Base-by-base conservation (phyloP, 2,329 filamentous ascomycete species). In the Nemania serpens region DNA sequence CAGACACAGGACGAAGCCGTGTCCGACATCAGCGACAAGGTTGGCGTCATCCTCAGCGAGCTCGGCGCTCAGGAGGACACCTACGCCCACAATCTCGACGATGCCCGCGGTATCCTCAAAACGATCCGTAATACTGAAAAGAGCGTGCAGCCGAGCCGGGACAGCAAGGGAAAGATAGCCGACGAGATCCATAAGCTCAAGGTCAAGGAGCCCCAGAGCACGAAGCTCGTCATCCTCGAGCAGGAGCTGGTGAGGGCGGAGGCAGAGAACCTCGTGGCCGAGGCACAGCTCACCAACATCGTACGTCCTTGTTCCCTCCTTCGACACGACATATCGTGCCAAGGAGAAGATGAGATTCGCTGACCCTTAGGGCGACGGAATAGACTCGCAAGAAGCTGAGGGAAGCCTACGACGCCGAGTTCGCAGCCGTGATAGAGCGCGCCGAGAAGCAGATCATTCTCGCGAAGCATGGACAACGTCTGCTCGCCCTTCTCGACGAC, bases 371-470 rank as follows among this genome's bases (percentile, higher is more conserved):
- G 37, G 22, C 18, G 6, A 29, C 15, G 17, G 1, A 15, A 41
- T 64, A 95, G 91, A 98, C 95, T 37, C 91, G 95, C 59, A 91
- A 95, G 77, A 98, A 97, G 79, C 84, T 99, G 78, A 97, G 96
- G 79, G 91, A 97, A 77, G 91, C 95, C 22, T 98, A 94, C 74
- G 91, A 93, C 67, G 77, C 91, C 62, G 93, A 98, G 75, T 91
- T 97, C 66, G 86, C 90, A 15, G 93, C 93, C 61, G 91, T 93
- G 18, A 96, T 99, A 69, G 95, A 99, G 81, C 90, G 94, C 34
- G 93, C 93, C 22, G 95, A 98, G 81, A 98, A 98, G 80, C 95
- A 99, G 75, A 91, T 94, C 70, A 91, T 99, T 62, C 85, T 99
- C 15, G 94, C 95, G 59, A 91, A 91, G 71, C 93, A 98, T 74